phyloP scores from a whole-genome alignment of 2,329 filamentous ascomycete genomes.

The Simplicillium sp. region DNA sequence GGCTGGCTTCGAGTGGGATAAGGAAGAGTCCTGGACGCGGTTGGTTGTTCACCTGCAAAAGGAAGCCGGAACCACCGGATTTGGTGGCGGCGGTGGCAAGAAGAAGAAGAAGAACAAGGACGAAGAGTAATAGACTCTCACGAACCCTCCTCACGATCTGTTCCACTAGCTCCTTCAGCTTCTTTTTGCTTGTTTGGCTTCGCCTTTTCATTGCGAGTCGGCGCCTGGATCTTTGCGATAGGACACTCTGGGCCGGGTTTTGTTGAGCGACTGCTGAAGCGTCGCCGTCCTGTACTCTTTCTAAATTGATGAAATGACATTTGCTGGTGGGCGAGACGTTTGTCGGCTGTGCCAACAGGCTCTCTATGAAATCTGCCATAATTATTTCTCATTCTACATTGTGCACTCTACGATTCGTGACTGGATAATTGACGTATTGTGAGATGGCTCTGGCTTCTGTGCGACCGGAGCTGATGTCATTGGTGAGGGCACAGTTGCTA shows the following conservation, averaged over 20 bases:
- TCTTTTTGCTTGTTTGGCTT: constrained; percentile 22
- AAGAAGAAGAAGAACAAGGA: constrained; percentile 59
- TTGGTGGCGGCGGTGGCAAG: constrained; percentile 35
- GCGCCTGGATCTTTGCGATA: constrained; percentile 33
- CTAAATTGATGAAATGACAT: constrained; percentile 8
- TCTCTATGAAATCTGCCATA: too few species aligned
- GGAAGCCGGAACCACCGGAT: constrained; percentile 45
- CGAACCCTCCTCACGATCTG: constrained; percentile 21
- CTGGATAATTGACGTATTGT: too few species aligned
- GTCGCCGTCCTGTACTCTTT: constrained; percentile 17
- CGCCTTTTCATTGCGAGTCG: constrained; percentile 28
- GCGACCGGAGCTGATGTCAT: too few species aligned
- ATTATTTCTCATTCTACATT: too few species aligned
- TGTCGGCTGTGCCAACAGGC: constrained; percentile 1
- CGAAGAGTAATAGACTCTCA: constrained; percentile 19
- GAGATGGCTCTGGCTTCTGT: too few species aligned
- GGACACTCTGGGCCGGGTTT: constrained; percentile 27
- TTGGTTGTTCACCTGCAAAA: constrained; percentile 80
- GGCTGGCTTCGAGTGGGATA: constrained; percentile 93
- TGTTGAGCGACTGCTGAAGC: constrained; percentile 16
- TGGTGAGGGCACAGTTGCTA: too few species aligned
- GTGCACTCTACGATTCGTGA: too few species aligned
- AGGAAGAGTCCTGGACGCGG: constrained; percentile 80
- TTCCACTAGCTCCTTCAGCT: constrained; percentile 29
- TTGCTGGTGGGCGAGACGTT: constrained; percentile 6